Percentiles rank a stretch among this genome's conserved stretches.
Evolutionary conservation across 768 basidiomycete species (phyloP).

Genomic region (Agaricus blazei): DNA sequence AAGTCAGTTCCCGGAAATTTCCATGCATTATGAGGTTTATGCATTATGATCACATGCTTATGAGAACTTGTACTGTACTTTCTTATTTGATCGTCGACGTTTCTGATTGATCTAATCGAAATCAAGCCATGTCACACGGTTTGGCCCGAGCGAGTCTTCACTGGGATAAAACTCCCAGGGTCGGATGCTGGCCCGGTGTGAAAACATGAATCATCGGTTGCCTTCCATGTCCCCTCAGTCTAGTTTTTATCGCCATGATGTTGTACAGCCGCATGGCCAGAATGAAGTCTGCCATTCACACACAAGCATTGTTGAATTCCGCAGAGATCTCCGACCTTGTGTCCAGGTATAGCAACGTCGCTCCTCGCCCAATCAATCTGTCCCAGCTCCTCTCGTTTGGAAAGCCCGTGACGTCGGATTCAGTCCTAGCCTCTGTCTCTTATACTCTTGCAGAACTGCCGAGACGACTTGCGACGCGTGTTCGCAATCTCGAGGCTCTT

Average conservation of each 20-base stretch:
- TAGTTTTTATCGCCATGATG: background rate
- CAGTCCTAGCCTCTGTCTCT: slow-evolving; percentile 67
- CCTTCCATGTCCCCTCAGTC: too few relatives aligned
- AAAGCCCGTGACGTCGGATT: slow-evolving; percentile 63
- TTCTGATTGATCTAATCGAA: too few relatives aligned
- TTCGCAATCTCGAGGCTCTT: slow-evolving; percentile 66
- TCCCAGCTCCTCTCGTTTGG: slow-evolving; percentile 72
- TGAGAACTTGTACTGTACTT: too few relatives aligned
- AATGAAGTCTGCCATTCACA: background rate
- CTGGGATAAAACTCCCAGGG: too few relatives aligned
- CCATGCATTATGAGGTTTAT: too few relatives aligned
- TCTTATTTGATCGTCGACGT: too few relatives aligned
- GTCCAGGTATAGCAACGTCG: slow-evolving; percentile 55
- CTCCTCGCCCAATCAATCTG: slow-evolving; percentile 67
- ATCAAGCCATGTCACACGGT: too few relatives aligned
- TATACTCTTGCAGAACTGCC: slow-evolving; percentile 77
- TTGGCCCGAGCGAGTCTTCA: too few relatives aligned
- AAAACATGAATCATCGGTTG: too few relatives aligned
- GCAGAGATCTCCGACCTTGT: slow-evolving; percentile 55
- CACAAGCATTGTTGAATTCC: slow-evolving; percentile 33
- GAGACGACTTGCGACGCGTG: slow-evolving; percentile 67
- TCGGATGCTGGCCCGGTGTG: too few relatives aligned
- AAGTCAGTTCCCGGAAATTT: too few relatives aligned
- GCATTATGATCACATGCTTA: too few relatives aligned
- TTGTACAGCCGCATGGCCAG: background rate